These are phyloP conservation scores for Hypoxylon lienhwacheense DNA, from an alignment of 495 filamentous ascomycete species.

Conservation along the genomic window DNA sequence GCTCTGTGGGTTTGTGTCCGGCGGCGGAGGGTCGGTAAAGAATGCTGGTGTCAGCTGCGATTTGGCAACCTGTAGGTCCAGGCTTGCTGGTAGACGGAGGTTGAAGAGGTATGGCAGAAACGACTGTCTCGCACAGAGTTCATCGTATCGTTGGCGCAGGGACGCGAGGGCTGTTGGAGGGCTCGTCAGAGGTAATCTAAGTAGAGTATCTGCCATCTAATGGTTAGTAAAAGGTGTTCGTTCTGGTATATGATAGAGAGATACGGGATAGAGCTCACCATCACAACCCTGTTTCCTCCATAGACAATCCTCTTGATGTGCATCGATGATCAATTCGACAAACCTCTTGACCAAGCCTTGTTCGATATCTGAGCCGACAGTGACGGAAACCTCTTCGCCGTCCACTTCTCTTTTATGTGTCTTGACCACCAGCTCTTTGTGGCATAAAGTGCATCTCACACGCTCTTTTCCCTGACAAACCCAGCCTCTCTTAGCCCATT, in stretches of 20 bases:
- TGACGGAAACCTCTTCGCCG: constrained; percentile 59
- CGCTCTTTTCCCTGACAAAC: constrained; percentile 77
- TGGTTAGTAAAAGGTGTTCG: constrained; percentile 53
- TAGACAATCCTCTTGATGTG: constrained; percentile 79
- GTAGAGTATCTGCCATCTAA: constrained; percentile 43
- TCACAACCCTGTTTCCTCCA: constrained; percentile 87
- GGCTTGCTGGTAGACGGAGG: constrained; percentile 48
- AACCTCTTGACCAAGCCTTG: constrained; percentile 79
- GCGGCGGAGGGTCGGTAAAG: constrained; percentile 46
- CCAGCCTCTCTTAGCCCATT: constrained; percentile 96
- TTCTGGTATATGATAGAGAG: constrained; percentile 44
- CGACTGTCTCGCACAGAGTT: constrained; percentile 48
- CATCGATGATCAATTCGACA: constrained; percentile 65
- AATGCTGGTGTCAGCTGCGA: constrained; percentile 51
- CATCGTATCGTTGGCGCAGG: constrained; percentile 64
- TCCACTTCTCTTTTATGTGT: constrained; percentile 70
- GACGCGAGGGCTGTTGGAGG: constrained; percentile 56
- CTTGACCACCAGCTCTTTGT: constrained; percentile 77
- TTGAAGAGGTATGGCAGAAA: constrained; percentile 58
- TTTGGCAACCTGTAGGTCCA: constrained; percentile 55
- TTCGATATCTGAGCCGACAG: constrained; percentile 56
- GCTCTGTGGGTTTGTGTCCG: constrained; percentile 28
- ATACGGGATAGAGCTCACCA: constrained; percentile 52
- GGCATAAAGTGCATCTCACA: constrained; percentile 82
- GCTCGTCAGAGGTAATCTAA: constrained; percentile 58